These are phyloP conservation scores for Omphalotus olearius DNA, from an alignment of 1,284 basidiomycete genomes.

Conservation along the genomic window DNA sequence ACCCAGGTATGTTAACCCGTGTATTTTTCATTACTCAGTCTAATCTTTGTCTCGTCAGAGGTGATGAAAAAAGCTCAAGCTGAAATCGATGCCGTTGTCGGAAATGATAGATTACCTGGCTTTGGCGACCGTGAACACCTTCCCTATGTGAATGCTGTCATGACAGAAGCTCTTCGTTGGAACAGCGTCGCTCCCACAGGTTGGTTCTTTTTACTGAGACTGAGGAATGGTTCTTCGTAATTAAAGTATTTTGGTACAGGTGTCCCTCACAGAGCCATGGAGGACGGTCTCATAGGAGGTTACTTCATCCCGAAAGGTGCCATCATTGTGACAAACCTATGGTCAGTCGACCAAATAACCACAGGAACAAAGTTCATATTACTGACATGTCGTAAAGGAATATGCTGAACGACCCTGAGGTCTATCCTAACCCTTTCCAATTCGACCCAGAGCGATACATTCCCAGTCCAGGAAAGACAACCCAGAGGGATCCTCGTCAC, in stretches of 20 bases:
- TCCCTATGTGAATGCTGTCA: constrained; percentile 27
- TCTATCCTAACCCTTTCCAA: constrained; percentile 14
- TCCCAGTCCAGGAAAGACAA: constrained; percentile 8
- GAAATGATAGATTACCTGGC: constrained; percentile 24
- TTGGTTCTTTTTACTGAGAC: neutral
- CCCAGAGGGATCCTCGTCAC: constrained; percentile 14
- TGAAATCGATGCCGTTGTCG: constrained; percentile 23
- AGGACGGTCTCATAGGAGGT: constrained; percentile 22
- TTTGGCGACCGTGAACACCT: constrained; percentile 25
- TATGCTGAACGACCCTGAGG: constrained; percentile 16
- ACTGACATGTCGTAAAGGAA: constrained; percentile 7
- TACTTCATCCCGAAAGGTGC: constrained; percentile 25
- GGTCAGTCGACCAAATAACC: constrained; percentile 6
- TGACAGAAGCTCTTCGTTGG: constrained; percentile 26
- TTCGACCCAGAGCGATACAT: constrained; percentile 18
- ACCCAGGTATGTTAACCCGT: constrained; percentile 10
- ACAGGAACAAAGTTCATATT: no score
- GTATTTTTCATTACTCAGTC: neutral
- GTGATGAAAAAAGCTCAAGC: constrained; percentile 21
- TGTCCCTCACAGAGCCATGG: constrained; percentile 22
- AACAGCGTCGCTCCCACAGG: constrained; percentile 22
- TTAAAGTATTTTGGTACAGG: constrained; percentile 10
- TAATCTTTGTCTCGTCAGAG: constrained; percentile 8
- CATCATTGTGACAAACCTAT: constrained; percentile 23
- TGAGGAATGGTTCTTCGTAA: neutral